Conservation (phyloP, 768 basidiomycete genomes). For the Collybia nuda region DNA sequence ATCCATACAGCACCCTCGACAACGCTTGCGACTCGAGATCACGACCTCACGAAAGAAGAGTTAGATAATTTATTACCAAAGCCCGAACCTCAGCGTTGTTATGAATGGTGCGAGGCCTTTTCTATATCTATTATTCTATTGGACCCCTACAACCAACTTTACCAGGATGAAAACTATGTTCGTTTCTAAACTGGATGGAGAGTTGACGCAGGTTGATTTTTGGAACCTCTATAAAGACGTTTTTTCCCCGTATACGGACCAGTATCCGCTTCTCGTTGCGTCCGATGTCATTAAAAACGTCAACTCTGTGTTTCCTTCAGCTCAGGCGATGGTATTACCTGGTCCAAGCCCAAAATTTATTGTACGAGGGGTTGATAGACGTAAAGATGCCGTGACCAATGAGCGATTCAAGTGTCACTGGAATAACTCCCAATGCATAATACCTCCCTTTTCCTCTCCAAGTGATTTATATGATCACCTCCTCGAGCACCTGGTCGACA, state of each 20-base stretch:
- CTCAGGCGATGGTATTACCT: slow-evolving; percentile 82
- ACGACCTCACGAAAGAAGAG: slow-evolving; percentile 73
- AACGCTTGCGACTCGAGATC: slow-evolving; percentile 47
- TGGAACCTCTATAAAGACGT: slow-evolving; percentile 92
- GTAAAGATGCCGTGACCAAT: slow-evolving; percentile 53
- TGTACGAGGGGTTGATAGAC: slow-evolving; percentile 80
- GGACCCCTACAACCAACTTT: not conserved
- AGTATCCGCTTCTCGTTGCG: slow-evolving; percentile 69
- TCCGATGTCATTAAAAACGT: slow-evolving; percentile 96
- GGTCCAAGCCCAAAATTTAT: slow-evolving; percentile 78
- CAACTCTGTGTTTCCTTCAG: slow-evolving; percentile 79
- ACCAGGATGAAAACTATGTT: slow-evolving; percentile 93
- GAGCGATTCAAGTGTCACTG: slow-evolving; percentile 79
- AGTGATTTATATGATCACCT: slow-evolving; percentile 77
- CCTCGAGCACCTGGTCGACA: slow-evolving; percentile 50
- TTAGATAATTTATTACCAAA: slow-evolving; percentile 54
- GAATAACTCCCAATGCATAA: slow-evolving; percentile 60
- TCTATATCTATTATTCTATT: not conserved
- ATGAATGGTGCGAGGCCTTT: slow-evolving; percentile 62
- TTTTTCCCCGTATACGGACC: slow-evolving; percentile 62
- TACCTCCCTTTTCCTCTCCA: slow-evolving; percentile 45
- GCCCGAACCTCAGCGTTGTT: slow-evolving; percentile 78
- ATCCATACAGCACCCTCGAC: slow-evolving; percentile 59
- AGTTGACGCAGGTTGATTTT: slow-evolving; percentile 91
- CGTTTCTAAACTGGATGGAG: slow-evolving; percentile 68